These are phyloP conservation scores for Tricharina praecox DNA, from an alignment of 495 filamentous ascomycete species.

Conservation along the genomic window DNA sequence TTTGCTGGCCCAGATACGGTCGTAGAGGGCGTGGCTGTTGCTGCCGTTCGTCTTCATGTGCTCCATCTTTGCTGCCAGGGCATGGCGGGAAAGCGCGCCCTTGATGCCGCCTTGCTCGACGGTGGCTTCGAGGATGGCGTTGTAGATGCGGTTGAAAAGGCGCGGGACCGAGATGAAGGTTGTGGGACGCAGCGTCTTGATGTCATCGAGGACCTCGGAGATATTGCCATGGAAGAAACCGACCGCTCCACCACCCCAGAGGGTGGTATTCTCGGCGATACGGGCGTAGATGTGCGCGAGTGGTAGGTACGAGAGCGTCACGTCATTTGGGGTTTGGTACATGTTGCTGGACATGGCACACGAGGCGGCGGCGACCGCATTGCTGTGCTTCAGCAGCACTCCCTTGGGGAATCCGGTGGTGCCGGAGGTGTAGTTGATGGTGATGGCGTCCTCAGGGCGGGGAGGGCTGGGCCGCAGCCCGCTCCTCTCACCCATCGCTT, in stretches of 20 bases:
- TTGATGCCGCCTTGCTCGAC: slow-evolving; percentile 63
- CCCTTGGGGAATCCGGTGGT: slow-evolving; percentile 93
- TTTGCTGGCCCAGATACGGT: slow-evolving; percentile 86
- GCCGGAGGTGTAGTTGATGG: slow-evolving; percentile 95
- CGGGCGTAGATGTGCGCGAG: slow-evolving; percentile 90
- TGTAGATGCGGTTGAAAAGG: slow-evolving; percentile 80
- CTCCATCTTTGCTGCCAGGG: slow-evolving; percentile 64
- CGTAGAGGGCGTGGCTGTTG: slow-evolving; percentile 73
- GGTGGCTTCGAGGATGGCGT: slow-evolving; percentile 59
- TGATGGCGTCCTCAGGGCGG: slow-evolving; percentile 57
- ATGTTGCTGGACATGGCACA: slow-evolving; percentile 37
- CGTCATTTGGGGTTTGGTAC: slow-evolving; percentile 37
- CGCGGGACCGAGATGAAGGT: slow-evolving; percentile 78
- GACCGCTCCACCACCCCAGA: slow-evolving; percentile 58
- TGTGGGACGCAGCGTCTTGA: slow-evolving; percentile 73
- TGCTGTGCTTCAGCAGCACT: slow-evolving; percentile 68
- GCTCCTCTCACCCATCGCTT: slow-evolving; percentile 54
- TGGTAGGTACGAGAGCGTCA: slow-evolving; percentile 72
- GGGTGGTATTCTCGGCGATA: slow-evolving; percentile 55
- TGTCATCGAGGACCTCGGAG: slow-evolving; percentile 67
- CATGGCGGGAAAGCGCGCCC: slow-evolving; percentile 62
- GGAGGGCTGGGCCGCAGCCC: slow-evolving; percentile 54
- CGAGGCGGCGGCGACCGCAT: slow-evolving; percentile 57
- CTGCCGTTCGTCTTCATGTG: slow-evolving; percentile 58
- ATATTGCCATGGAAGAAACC: slow-evolving; percentile 96